These are phyloP conservation scores for Lepraria neglecta DNA, from an alignment of 495 filamentous ascomycete species.

Conservation along the genomic window DNA sequence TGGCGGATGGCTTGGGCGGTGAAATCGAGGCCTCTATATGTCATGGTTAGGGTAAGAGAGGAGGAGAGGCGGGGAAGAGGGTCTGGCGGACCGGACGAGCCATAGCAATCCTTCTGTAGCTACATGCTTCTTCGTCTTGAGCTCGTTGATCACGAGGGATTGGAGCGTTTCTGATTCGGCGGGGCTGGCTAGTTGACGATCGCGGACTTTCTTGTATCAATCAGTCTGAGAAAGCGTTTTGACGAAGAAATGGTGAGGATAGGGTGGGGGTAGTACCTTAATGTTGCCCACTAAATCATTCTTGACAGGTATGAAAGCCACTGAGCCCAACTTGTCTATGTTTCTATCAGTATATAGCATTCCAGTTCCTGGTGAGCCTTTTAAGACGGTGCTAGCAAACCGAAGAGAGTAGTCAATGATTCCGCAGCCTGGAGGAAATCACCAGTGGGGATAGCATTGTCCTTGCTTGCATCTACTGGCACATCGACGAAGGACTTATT, in stretches of 20 bases:
- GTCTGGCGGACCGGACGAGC: slow-evolving; percentile 67
- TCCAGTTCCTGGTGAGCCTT: neutral
- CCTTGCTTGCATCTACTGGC: slow-evolving; percentile 61
- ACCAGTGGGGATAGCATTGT: slow-evolving; percentile 70
- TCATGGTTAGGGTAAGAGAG: too few relatives aligned
- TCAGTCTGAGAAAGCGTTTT: slow-evolving; percentile 5
- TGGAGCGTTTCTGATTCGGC: slow-evolving; percentile 73
- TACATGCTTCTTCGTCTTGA: slow-evolving; percentile 76
- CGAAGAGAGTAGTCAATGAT: slow-evolving; percentile 77
- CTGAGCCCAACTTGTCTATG: slow-evolving; percentile 71
- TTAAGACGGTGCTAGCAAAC: slow-evolving; percentile 42
- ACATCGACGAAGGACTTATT: slow-evolving; percentile 79
- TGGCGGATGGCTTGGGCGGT: slow-evolving; percentile 74
- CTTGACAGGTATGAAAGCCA: slow-evolving; percentile 82
- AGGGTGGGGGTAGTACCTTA: slow-evolving; percentile 51
- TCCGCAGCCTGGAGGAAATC: slow-evolving; percentile 92
- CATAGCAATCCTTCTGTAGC: slow-evolving; percentile 87
- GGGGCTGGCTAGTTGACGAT: slow-evolving; percentile 71
- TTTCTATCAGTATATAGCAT: neutral
- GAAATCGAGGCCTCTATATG: slow-evolving; percentile 77
- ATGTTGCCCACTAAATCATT: slow-evolving; percentile 86
- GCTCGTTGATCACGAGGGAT: slow-evolving; percentile 73
- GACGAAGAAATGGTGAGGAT: neutral
- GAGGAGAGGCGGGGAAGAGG: slow-evolving; percentile 1
- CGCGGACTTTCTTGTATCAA: slow-evolving; percentile 68